Evolutionary conservation across 176 grass and related monocot species (phyloP).

Genomic region (Otatea glauca): DNA sequence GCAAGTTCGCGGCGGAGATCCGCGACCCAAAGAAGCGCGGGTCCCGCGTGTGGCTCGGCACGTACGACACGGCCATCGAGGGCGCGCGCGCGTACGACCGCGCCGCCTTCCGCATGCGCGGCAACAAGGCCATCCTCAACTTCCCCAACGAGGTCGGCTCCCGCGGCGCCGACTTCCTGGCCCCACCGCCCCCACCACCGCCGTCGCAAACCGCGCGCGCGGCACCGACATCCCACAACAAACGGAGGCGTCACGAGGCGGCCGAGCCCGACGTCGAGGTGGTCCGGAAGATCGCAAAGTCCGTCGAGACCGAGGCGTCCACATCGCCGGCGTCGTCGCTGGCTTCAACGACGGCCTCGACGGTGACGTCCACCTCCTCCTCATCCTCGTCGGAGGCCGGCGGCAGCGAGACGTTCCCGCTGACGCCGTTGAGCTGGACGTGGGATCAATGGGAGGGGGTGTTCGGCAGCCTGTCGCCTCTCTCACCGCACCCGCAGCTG

Average conservation of each 20-base stretch:
- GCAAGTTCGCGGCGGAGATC: slow-evolving; percentile 95
- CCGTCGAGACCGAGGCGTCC: slow-evolving; percentile 39
- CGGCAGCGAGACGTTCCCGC: slow-evolving; percentile 33
- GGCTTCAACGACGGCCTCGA: slow-evolving; percentile 30
- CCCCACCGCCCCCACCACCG: slow-evolving; percentile 27
- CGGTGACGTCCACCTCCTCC: slow-evolving; percentile 45
- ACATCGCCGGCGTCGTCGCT: slow-evolving; percentile 27
- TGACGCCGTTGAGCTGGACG: slow-evolving; percentile 54
- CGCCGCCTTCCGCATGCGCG: slow-evolving; percentile 80
- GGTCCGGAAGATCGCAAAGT: background rate
- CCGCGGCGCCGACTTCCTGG: slow-evolving; percentile 33
- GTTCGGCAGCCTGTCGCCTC: slow-evolving; percentile 54
- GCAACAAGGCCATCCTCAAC: slow-evolving; percentile 88
- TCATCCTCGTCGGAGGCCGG: slow-evolving; percentile 17
- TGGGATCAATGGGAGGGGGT: slow-evolving; percentile 48
- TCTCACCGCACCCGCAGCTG: slow-evolving; percentile 52
- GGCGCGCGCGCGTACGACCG: slow-evolving; percentile 82
- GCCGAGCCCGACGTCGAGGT: background rate
- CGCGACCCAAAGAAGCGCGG: slow-evolving; percentile 76
- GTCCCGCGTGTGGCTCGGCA: slow-evolving; percentile 88
- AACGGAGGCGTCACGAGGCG: slow-evolving; percentile 39
- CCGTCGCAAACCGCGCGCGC: background rate
- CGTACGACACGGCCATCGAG: slow-evolving; percentile 84
- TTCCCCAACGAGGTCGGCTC: slow-evolving; percentile 79
- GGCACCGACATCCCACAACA: background rate